These are phyloP conservation scores for Arabidopsis thaliana DNA, from an alignment of 345 rosid species.

Conservation along the genomic window TAIR10.1 NC_003071.7:7201001-7201500, in stretches of 20 bases:
- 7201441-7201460: constrained; percentile 4
- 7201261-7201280: constrained; percentile 75
- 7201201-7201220: constrained; percentile 72
- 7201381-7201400: constrained; percentile 19
- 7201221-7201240: constrained; percentile 59
- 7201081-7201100: constrained; percentile 73
- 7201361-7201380: constrained; percentile 64
- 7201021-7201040: constrained; percentile 70
- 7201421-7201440: constrained; percentile 35
- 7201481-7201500: neutral
- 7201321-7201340: constrained; percentile 60
- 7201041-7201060: constrained; percentile 72
- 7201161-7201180: constrained; percentile 63
- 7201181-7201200: constrained; percentile 72
- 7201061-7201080: constrained; percentile 80
- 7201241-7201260: constrained; percentile 67
- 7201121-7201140: constrained; percentile 63
- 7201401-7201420: neutral
- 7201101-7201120: constrained; percentile 74
- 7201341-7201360: constrained; percentile 47
- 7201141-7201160: constrained; percentile 73
- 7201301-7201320: constrained; percentile 57
- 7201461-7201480: neutral
- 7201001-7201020: constrained; percentile 57
- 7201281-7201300: constrained; percentile 60